phyloP scores from a whole-genome alignment of 768 basidiomycete genomes.

The Termitomyces eurrhizus region DNA sequence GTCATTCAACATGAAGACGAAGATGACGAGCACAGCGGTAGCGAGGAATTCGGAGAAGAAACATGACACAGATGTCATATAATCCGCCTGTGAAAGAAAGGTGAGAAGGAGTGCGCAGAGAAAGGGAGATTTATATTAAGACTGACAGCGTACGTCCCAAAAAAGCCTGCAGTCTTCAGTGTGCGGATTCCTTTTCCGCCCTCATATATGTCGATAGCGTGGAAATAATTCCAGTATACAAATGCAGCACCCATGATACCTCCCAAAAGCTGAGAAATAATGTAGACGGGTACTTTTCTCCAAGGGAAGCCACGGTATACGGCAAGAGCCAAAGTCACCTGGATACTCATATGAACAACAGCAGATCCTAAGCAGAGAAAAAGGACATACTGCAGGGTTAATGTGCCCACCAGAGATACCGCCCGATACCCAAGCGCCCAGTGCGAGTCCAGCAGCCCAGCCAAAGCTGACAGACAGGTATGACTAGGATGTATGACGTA shows the following conservation, averaged over 20 bases:
- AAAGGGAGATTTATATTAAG: background rate
- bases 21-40: conserved; percentile 50
- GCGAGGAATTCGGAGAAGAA: conserved; percentile 53
- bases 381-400: conserved; percentile 56
- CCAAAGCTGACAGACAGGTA: conserved; percentile 49
- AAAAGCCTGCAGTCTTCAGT: conserved; percentile 51
- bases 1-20: conserved; percentile 51
- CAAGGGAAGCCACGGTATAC: conserved; percentile 73
- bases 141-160: conserved; percentile 59
- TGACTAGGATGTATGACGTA: conserved; percentile 25
- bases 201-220: conserved; percentile 64
- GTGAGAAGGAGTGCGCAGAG: background rate
- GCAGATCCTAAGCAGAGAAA: background rate
- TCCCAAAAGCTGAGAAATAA: conserved; percentile 63
- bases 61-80: conserved; percentile 36
- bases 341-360: background rate
- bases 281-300: conserved; percentile 73
- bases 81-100: conserved; percentile 26
- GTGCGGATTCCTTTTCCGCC: conserved; percentile 53
- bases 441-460: conserved; percentile 56
- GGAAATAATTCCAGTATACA: conserved; percentile 64
- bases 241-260: conserved; percentile 57
- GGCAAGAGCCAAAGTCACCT: conserved; percentile 71
- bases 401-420: conserved; percentile 74
- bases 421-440: conserved; percentile 66